phyloP scores from a whole-genome alignment of 2,329 filamentous ascomycete species.

The Alternaria gaisen region DNA sequence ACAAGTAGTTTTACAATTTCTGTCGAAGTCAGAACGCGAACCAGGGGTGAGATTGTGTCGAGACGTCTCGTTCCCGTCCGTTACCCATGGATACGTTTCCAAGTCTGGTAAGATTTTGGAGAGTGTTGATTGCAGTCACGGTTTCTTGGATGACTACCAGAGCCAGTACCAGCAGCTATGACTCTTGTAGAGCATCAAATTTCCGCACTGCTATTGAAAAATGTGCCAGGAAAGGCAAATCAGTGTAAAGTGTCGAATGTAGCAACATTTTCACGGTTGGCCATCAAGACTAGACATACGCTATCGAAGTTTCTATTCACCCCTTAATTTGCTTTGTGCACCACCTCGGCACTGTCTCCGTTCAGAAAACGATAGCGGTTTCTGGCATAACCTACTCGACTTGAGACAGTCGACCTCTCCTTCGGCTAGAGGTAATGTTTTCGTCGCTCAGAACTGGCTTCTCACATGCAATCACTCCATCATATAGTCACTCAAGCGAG shows the following conservation, averaged over 20 bases:
- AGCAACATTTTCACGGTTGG: constrained; percentile 9
- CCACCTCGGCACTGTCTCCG: not conserved
- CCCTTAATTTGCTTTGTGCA: not conserved
- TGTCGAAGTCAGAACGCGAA: not conserved
- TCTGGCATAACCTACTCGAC: not conserved
- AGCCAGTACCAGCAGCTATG: not conserved
- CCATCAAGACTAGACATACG: not conserved
- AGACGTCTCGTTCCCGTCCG: not conserved
- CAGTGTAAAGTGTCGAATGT: constrained; percentile 4
- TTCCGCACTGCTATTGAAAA: not conserved
- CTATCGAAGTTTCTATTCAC: not conserved
- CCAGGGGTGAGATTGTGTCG: constrained; percentile 1
- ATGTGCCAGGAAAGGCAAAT: constrained; percentile 4
- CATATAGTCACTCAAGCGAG: no score
- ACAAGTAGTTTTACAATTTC: not conserved
- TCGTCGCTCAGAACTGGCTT: no score
- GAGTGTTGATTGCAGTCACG: constrained; percentile 4
- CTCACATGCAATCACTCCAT: no score
- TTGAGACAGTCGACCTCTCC: not conserved
- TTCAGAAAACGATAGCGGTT: not conserved
- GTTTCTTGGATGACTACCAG: constrained; percentile 3
- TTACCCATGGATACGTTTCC: constrained; percentile 1
- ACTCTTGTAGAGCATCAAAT: constrained; percentile 2
- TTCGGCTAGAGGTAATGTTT: no score
- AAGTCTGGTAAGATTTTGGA: not conserved